Percentiles rank a stretch among this genome's conserved stretches.
Conservation (phyloP, 371 early-diverging fungal genomes). For the Mortierella sp. region DNA sequence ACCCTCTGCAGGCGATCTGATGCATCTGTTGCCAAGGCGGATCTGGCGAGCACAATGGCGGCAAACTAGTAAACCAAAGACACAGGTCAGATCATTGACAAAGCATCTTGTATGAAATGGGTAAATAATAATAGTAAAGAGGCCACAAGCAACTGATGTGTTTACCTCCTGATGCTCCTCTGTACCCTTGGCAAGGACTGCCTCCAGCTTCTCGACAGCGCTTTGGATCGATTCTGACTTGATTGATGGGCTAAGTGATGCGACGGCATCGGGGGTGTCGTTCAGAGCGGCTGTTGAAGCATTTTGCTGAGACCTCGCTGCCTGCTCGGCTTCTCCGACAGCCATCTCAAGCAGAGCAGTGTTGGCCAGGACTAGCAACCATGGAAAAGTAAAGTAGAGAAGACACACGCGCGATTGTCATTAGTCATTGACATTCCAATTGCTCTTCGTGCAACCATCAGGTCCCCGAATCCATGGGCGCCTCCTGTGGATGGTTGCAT, state of each 20-base stretch:
- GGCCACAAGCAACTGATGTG: neutral
- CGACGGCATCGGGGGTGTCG: conserved; percentile 31
- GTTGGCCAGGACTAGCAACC: conserved; percentile 29
- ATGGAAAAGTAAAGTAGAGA: neutral
- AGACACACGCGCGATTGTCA: conserved; percentile 1
- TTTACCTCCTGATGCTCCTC: conserved; percentile 47
- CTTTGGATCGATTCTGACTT: conserved; percentile 24
- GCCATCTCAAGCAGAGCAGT: conserved; percentile 40
- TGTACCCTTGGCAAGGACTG: conserved; percentile 27
- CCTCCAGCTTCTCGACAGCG: conserved; percentile 35
- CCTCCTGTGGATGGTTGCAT: too few species aligned
- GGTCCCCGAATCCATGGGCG: too few species aligned
- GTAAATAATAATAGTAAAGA: too few species aligned
- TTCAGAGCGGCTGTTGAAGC: conserved; percentile 25
- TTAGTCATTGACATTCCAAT: conserved; percentile 16
- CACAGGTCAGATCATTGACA: neutral
- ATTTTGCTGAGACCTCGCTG: conserved; percentile 25
- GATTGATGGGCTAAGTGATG: conserved; percentile 15
- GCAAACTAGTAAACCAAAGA: conserved; percentile 24
- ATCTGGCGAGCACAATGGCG: conserved; percentile 44
- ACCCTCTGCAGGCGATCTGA: conserved; percentile 44
- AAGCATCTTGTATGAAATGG: too few species aligned
- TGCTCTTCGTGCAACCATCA: too few species aligned
- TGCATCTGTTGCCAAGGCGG: conserved; percentile 43
- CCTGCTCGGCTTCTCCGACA: conserved; percentile 34